A percentile compares a stretch with the other conserved stretches of the same genome.
Conservation (phyloP, 2,329 filamentous ascomycete genomes). For the Phaeoacremonium minimum region DNA sequence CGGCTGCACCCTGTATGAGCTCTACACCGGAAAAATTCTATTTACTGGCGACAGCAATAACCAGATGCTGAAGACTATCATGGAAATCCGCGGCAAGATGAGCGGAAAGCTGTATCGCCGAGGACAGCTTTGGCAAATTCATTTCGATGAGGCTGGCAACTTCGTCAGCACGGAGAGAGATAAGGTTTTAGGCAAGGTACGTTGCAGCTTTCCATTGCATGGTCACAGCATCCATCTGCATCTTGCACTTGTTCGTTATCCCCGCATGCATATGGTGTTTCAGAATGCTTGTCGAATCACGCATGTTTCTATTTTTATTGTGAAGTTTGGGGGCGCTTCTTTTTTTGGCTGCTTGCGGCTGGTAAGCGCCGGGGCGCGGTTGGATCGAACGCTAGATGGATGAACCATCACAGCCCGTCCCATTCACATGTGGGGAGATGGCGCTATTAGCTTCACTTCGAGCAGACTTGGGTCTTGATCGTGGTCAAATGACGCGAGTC, state of each 20-base stretch:
- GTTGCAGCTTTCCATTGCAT: conserved; percentile 23
- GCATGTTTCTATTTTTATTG: neutral
- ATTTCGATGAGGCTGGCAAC: conserved; percentile 81
- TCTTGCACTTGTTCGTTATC: conserved; percentile 6
- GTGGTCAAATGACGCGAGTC: no score
- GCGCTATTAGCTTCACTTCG: no score
- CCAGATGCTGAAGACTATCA: conserved; percentile 94
- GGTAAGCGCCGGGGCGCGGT: neutral
- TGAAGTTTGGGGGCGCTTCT: neutral
- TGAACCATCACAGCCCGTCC: no score
- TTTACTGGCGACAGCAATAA: conserved; percentile 97
- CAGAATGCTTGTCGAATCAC: no score
- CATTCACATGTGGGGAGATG: no score
- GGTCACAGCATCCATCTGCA: no score
- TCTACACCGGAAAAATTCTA: conserved; percentile 96
- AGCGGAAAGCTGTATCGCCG: conserved; percentile 84
- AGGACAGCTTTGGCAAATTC: conserved; percentile 68
- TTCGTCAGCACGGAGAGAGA: conserved; percentile 84
- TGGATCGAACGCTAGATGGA: no score
- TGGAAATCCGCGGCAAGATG: conserved; percentile 92
- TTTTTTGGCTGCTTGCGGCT: neutral
- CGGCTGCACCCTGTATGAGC: conserved; percentile 92
- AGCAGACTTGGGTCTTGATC: no score
- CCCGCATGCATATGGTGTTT: neutral
- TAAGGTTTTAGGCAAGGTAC: conserved; percentile 78